A percentile compares a stretch with the other conserved stretches of the same genome.
Conservation (phyloP, 1,284 basidiomycete genomes). For the Coriolopsis trogii region DNA sequence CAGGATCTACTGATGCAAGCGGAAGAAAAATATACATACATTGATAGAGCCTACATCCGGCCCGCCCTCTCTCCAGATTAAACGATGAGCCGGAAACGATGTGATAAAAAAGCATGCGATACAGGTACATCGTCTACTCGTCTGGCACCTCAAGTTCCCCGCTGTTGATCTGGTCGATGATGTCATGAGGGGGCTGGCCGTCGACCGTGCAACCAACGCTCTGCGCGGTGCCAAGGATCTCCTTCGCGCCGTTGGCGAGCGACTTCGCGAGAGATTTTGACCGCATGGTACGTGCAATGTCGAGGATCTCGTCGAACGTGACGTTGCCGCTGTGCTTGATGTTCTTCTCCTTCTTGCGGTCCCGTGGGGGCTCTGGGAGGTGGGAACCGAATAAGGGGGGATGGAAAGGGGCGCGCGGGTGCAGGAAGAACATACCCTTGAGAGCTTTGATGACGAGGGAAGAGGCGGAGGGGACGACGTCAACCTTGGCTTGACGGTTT, state of each 20-base stretch:
- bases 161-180: slow-evolving; percentile 95
- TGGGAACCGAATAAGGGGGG: not conserved
- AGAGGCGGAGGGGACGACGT: slow-evolving; percentile 97
- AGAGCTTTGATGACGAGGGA: slow-evolving; percentile 98
- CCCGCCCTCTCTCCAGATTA: not conserved
- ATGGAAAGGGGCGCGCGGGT: not conserved
- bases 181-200: slow-evolving; percentile 90
- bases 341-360: slow-evolving; percentile 99
- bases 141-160: slow-evolving; percentile 95
- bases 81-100: slow-evolving; percentile 11
- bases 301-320: slow-evolving; percentile 92
- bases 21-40: too few species aligned
- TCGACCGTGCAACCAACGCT: slow-evolving; percentile 96
- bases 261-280: slow-evolving; percentile 94
- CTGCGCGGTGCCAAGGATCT: slow-evolving; percentile 94
- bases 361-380: slow-evolving; percentile 91
- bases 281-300: slow-evolving; percentile 97
- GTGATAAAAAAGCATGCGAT: slow-evolving; percentile 22
- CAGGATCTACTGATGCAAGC: too few species aligned
- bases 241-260: slow-evolving; percentile 90
- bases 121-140: slow-evolving; percentile 55
- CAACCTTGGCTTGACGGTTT: slow-evolving; percentile 98
- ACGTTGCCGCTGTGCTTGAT: slow-evolving; percentile 98
- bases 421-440: slow-evolving; percentile 69
- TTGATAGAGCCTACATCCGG: not conserved